Conservation (phyloP, 768 basidiomycete genomes). For the Lactarius sp. region DNA sequence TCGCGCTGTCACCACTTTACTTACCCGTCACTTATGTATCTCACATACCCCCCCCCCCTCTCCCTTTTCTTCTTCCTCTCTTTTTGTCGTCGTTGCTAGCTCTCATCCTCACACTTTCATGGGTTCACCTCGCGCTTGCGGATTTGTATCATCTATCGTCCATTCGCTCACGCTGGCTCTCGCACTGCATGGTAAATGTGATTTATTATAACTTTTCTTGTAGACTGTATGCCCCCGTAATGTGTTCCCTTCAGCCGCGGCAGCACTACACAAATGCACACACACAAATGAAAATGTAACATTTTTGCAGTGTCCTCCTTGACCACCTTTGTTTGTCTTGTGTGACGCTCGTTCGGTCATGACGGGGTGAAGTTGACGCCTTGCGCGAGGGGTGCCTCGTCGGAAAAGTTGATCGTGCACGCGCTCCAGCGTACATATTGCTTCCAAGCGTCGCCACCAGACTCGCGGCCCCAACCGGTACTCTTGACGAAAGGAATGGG, state of each 20-base stretch:
- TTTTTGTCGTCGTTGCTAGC: slow-evolving; percentile 21
- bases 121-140: slow-evolving; percentile 22
- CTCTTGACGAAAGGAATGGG: slow-evolving; percentile 46
- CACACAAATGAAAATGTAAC: slow-evolving; percentile 21
- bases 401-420: slow-evolving; percentile 90
- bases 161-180: slow-evolving; percentile 30
- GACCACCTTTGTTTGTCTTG: not conserved
- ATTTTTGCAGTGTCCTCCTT: not conserved
- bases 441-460: slow-evolving; percentile 98
- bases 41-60: slow-evolving; percentile 26
- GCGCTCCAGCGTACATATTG: slow-evolving; percentile 91
- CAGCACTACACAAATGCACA: slow-evolving; percentile 3
- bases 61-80: slow-evolving; percentile 10
- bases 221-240: slow-evolving; percentile 21
- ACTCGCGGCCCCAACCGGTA: slow-evolving; percentile 93
- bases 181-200: slow-evolving; percentile 26
- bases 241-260: slow-evolving; percentile 6
- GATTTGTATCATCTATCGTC: slow-evolving; percentile 30
- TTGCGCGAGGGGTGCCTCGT: slow-evolving; percentile 86
- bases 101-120: slow-evolving; percentile 23
- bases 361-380: slow-evolving; percentile 76
- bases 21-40: slow-evolving; percentile 27
- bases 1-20: slow-evolving; percentile 1
- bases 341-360: not conserved
- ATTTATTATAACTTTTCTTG: slow-evolving; percentile 25